Evolutionary conservation across 2,329 filamentous ascomycete species (phyloP).

Genomic region (Chaetomium strumarium): DNA sequence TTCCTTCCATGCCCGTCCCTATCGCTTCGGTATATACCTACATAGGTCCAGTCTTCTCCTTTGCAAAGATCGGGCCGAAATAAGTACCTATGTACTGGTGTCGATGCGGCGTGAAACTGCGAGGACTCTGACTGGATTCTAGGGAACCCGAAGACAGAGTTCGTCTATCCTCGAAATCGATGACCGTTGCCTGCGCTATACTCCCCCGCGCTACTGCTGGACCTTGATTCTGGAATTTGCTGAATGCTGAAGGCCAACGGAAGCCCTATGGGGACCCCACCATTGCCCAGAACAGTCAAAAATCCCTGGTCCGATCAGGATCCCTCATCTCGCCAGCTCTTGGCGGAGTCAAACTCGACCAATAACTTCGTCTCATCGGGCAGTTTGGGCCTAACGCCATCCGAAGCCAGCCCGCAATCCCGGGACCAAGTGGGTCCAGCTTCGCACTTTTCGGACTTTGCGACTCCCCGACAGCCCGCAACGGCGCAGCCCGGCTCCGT

Average conservation of each 20-base stretch:
- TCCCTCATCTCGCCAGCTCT: constrained; percentile 1
- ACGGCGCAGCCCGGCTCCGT: background rate
- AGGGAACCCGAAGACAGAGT: no score
- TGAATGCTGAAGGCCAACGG: background rate
- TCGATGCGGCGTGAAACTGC: no score
- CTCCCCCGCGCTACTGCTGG: no score
- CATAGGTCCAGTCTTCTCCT: no score
- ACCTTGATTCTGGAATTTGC: background rate
- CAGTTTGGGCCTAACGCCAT: constrained; percentile 7
- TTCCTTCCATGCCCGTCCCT: no score
- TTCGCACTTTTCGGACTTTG: constrained; percentile 16
- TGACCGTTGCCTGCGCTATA: no score
- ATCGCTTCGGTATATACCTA: no score
- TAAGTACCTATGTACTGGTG: no score
- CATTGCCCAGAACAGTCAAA: background rate
- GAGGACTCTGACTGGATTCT: no score
- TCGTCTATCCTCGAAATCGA: no score
- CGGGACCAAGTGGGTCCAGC: constrained; percentile 1
- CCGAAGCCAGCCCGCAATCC: constrained; percentile 13
- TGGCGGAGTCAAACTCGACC: constrained; percentile 6
- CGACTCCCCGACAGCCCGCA: constrained; percentile 18
- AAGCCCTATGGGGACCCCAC: background rate
- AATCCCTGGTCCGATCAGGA: background rate
- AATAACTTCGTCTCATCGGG: constrained; percentile 2
- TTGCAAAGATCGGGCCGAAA: no score